phyloP scores from a whole-genome alignment of 768 basidiomycete genomes.

The Boletus fagicola region DNA sequence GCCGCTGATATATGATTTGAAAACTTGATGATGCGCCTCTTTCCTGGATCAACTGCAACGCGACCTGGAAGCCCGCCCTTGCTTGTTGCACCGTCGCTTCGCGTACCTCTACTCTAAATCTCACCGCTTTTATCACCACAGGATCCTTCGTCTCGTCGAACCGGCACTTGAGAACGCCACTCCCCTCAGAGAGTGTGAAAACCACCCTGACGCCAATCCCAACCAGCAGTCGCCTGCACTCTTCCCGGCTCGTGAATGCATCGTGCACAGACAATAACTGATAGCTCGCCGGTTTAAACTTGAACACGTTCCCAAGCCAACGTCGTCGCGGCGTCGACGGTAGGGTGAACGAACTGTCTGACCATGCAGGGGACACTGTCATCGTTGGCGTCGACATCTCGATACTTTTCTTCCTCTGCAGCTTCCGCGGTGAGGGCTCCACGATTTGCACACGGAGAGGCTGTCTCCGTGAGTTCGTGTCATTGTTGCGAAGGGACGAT shows the following conservation, averaged over 20 bases:
- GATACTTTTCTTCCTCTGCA: slow-evolving; percentile 30
- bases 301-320: slow-evolving; percentile 91
- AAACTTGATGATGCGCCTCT: slow-evolving; percentile 85
- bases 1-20: slow-evolving; percentile 64
- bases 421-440: slow-evolving; percentile 44
- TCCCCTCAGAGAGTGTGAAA: slow-evolving; percentile 60
- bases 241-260: slow-evolving; percentile 62
- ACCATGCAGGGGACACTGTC: slow-evolving; percentile 41
- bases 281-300: slow-evolving; percentile 68
- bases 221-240: slow-evolving; percentile 72
- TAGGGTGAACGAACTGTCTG: slow-evolving; percentile 45
- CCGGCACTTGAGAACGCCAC: slow-evolving; percentile 73
- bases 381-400: slow-evolving; percentile 17
- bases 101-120: slow-evolving; percentile 81
- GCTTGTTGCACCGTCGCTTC: slow-evolving; percentile 39
- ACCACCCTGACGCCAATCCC: slow-evolving; percentile 67
- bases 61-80: slow-evolving; percentile 51
- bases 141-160: slow-evolving; percentile 65
- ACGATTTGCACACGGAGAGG: slow-evolving; percentile 50
- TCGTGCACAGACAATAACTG: slow-evolving; percentile 58
- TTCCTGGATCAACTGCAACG: slow-evolving; percentile 72
- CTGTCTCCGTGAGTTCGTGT: slow-evolving; percentile 14
- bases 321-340: slow-evolving; percentile 50
- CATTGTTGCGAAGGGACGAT: slow-evolving; percentile 43
- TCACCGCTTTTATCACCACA: slow-evolving; percentile 61